Percentiles rank a stretch among this genome's conserved stretches.
Conservation (phyloP, 2,329 filamentous ascomycete species). For the Neonectria faginata region DNA sequence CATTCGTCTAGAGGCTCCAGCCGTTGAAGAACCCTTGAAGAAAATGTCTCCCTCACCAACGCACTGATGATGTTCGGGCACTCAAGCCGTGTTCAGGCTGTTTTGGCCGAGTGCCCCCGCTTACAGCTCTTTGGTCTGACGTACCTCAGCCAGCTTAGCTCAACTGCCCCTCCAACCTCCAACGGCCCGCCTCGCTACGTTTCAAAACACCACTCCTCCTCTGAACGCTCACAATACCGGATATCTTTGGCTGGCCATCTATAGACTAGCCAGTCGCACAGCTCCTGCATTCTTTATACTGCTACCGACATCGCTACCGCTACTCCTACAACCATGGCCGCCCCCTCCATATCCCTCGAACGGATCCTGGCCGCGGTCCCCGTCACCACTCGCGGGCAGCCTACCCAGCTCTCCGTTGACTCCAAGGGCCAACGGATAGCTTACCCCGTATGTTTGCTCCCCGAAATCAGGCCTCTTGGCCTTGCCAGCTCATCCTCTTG, state of each 20-base stretch:
- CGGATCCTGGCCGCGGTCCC: conserved; percentile 88
- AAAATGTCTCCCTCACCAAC: neutral
- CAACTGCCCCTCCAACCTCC: conserved; percentile 31
- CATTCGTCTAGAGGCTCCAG: neutral
- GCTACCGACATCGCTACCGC: conserved; percentile 6
- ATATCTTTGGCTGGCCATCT: conserved; percentile 9
- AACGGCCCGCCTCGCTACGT: conserved; percentile 8
- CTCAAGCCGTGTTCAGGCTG: neutral
- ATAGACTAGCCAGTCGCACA: conserved; percentile 4
- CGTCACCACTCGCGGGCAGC: conserved; percentile 84
- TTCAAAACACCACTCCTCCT: conserved; percentile 22
- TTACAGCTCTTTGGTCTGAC: conserved; percentile 26
- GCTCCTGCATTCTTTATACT: conserved; percentile 7
- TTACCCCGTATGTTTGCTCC: conserved; percentile 77
- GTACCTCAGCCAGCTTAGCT: conserved; percentile 18
- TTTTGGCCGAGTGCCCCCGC: conserved; percentile 12
- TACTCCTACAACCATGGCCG: conserved; percentile 46
- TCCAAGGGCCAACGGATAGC: conserved; percentile 90
- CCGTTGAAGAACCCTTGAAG: neutral
- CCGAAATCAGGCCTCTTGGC: neutral
- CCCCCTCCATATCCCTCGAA: conserved; percentile 66
- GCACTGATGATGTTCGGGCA: neutral
- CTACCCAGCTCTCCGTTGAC: conserved; percentile 89
- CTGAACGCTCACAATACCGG: conserved; percentile 13
- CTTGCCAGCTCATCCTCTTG: conserved; percentile 5